Base-by-base conservation (phyloP, 139 green algal species). In the Chlorella sorokiniana region DNA sequence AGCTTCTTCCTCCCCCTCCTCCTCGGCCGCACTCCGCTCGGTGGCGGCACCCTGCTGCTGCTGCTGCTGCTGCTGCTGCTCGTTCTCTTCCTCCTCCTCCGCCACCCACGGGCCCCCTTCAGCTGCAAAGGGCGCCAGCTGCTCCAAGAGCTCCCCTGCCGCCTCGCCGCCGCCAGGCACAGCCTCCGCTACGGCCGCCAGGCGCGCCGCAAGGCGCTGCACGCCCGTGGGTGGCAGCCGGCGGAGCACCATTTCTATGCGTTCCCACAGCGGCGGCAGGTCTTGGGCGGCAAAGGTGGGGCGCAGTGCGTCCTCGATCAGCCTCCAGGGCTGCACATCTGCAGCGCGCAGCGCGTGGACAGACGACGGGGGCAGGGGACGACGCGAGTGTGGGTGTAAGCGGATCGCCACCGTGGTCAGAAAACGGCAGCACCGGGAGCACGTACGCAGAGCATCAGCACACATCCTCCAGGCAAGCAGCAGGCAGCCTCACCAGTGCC, bases 281-380 rank as follows among this genome's bases (percentile, higher is more conserved):
- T 52, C 25, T 1, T 37, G 20, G 25, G 0, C 1, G 1, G 38
- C 73, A 69, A 79, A 79, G 37, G 27, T 4, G 7, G 51, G 73
- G 27, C 73, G 37, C 37, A 79, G 37, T 38, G 73, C 73, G 37
- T 69, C 52, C 54, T 79, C 73, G 27, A 54, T 0, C 27, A 79
- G 37, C 37, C 69, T 79, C 73, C 73, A 79, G 37, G 73, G 54
- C 8, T 61, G 73, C 37, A 69, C 48, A 0, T 51, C 72, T 79
- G 72, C 44, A 40, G 37, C 10, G 16, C 38, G 20, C 25, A 54
- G 67, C 29, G 59, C 16, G 54, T 16, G 54, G 54, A 63, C 18
- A 27, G 54, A 20, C n/a, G n/a, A n/a, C n/a, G n/a, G n/a, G n/a
- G n/a, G n/a, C n/a, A n/a, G n/a, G n/a, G n/a, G n/a, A n/a, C n/a